phyloP scores from a whole-genome alignment of 305 asterid species.

The Rubia tinctorum region DNA sequence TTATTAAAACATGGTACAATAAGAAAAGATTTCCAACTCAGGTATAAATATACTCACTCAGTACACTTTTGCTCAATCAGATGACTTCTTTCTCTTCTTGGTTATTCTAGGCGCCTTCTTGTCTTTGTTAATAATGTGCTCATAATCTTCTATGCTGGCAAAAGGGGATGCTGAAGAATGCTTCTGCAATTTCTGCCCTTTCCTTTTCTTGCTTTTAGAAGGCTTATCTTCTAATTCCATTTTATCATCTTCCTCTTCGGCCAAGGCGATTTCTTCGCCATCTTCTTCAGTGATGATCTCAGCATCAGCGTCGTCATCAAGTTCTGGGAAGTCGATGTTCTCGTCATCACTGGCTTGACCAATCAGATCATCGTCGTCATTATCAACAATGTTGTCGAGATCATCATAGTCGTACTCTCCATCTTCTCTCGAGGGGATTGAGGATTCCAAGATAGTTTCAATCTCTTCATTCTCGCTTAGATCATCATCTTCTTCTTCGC shows the following conservation, averaged over 20 bases:
- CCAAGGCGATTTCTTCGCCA: constrained; percentile 23
- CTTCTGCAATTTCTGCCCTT: constrained; percentile 37
- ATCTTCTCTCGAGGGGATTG: constrained; percentile 30
- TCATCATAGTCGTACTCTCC: constrained; percentile 68
- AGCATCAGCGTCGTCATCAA: background rate
- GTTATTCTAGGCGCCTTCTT: background rate
- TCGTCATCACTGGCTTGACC: constrained; percentile 60
- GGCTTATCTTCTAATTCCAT: constrained; percentile 29
- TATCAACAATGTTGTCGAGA: constrained; percentile 56
- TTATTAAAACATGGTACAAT: no score
- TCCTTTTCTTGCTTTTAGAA: constrained; percentile 28
- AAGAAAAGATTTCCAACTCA: no score
- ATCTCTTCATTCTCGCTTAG: constrained; percentile 80
- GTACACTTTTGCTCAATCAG: no score
- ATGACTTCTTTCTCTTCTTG: constrained; percentile 14
- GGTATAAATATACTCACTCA: no score
- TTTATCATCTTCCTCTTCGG: constrained; percentile 54
- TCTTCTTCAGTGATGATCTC: constrained; percentile 17
- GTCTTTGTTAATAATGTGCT: constrained; percentile 51
- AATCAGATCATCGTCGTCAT: constrained; percentile 71
- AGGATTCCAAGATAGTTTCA: constrained; percentile 49
- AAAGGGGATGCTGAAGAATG: constrained; percentile 57
- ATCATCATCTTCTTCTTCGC: constrained; percentile 48
- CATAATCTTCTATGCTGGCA: constrained; percentile 72
- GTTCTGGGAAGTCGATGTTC: constrained; percentile 27